Evolutionary conservation across 805 yeast genomes (phyloP), one percentile per base, ranked within the genome.

Genomic region (Scheffersomyces stipitis): DNA sequence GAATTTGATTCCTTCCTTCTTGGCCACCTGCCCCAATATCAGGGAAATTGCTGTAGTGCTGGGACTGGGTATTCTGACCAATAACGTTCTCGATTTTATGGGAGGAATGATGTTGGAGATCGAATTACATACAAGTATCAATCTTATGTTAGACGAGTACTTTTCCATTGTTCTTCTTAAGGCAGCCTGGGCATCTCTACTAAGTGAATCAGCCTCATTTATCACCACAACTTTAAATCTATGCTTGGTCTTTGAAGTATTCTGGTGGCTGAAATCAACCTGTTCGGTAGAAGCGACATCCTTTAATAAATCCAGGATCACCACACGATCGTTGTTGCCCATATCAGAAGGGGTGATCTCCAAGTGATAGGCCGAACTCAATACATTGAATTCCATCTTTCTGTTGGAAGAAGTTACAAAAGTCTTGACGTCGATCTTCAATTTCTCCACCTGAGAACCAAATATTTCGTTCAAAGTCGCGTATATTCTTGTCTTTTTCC

Each of bases 341-440:
- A 93, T 83, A 62, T 93, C 99, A 42, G 93, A 78, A 5, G 99
- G 99, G 2, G 98, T 93, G 51, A 93, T 86, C 58, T 93, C 99
- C 44, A 90, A 64, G 62, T 93, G 99, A 56, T 83, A 80, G 0
- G 91, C 86, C 8, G 95, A 83, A 30, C 96, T 85, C n/a, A 93
- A 86, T 15, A 93, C 89, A 53, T 88, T 93, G 62, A 93, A 82
- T 52, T 93, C 98, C 38, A 93, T 63, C 57, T 88, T 91, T 32
- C 90, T 69, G 46, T 80, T 83, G 6, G 86, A 73, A 8, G 81
- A 67, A 0, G 95, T 84, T 23, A 78, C 80, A 54, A 91, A 86
- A 2, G 85, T 80, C 49, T 95, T 83, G 26, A 90, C 86, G 56
- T 93, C 98, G 36, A 93, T 90, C 60, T 89, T 91, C 40, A 68